Base-by-base conservation (phyloP, 169 alveolate genomes). In the Theileria parva region DNA sequence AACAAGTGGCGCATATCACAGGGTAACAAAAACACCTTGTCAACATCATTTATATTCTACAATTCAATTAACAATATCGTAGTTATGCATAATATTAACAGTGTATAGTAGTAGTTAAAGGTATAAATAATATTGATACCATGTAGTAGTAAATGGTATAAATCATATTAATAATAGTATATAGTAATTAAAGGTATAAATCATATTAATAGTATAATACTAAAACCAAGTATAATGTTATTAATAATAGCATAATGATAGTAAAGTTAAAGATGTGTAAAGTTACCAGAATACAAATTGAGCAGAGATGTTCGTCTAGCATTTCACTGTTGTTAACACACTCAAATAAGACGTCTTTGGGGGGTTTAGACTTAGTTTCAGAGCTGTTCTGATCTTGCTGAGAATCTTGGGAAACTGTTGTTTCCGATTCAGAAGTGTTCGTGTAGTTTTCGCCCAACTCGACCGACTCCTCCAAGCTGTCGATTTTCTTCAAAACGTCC, bases 1-100 rank as follows among this genome's bases (percentile, higher is more conserved):
- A 90, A 90, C 73, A 86, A 73, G 74, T 90, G 94, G n/a, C 94
- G 64, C 34, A 75, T 79, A 61, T 90, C 94, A 63, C 94, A 90
- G 0, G 94, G 94, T 87, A 90, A 80, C 32, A 90, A 72, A 77
- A 77, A 84, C 30, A 90, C 67, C 81, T 77, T 75, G 19, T 90
- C 92, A 61, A 77, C 85, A 44, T 75, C 83, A 9, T 27, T 74
- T 34, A 86, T 85, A 28, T 86, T 86, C 88, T 86, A 70, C 66
- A 48, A n/a, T 63, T 32, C 70, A 57, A 13, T 71, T 53, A 21
- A 17, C 19, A 6, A 11, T 4, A 23, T 23, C 48, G 27, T 50
- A 28, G 15, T 15, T n/a, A n/a, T n/a, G n/a, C n/a, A n/a, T n/a
- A n/a, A n/a, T n/a, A 32, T 32, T 32, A 32, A 5, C 8, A 32